phyloP scores from a whole-genome alignment of 2,329 filamentous ascomycete genomes.

The Trematosphaeria pertusa region DNA sequence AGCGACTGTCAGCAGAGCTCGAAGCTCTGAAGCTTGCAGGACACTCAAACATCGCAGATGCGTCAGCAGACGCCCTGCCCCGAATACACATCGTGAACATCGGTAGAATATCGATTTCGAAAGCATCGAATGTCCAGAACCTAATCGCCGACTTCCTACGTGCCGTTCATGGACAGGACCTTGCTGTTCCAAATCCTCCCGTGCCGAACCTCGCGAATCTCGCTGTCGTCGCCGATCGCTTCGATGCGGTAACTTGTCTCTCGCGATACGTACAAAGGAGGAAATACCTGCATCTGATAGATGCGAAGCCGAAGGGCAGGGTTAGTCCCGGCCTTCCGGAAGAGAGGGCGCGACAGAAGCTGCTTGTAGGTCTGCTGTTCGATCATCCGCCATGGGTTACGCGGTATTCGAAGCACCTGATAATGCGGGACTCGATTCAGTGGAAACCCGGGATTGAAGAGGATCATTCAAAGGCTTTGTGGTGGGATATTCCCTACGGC shows the following conservation, averaged over 20 bases:
- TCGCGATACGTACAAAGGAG: slow-evolving; percentile 60
- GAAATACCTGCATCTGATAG: slow-evolving; percentile 51
- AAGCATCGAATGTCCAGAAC: slow-evolving; percentile 64
- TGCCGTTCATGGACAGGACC: slow-evolving; percentile 67
- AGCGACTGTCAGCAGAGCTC: slow-evolving; percentile 61
- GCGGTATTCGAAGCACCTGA: slow-evolving; percentile 68
- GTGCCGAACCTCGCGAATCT: slow-evolving; percentile 71
- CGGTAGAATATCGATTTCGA: slow-evolving; percentile 72
- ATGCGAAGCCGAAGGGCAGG: slow-evolving; percentile 54
- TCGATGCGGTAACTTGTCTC: slow-evolving; percentile 68
- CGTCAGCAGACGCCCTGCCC: slow-evolving; percentile 63
- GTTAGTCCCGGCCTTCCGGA: slow-evolving; percentile 57
- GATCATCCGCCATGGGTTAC: slow-evolving; percentile 68
- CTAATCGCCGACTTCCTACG: slow-evolving; percentile 72
- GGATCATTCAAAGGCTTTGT: slow-evolving; percentile 58
- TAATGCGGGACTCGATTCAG: slow-evolving; percentile 68
- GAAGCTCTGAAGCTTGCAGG: slow-evolving; percentile 55
- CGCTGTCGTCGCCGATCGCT: slow-evolving; percentile 75
- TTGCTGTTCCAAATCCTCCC: slow-evolving; percentile 52
- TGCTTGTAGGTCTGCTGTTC: slow-evolving; percentile 70
- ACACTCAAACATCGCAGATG: slow-evolving; percentile 58
- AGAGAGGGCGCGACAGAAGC: slow-evolving; percentile 72
- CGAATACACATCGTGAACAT: slow-evolving; percentile 70
- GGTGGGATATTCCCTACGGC: slow-evolving; percentile 75
- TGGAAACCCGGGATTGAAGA: slow-evolving; percentile 57